These are phyloP conservation scores for Dryas alaskensis DNA, from an alignment of 306 rosid genomes.

Conservation along the genomic window DNA sequence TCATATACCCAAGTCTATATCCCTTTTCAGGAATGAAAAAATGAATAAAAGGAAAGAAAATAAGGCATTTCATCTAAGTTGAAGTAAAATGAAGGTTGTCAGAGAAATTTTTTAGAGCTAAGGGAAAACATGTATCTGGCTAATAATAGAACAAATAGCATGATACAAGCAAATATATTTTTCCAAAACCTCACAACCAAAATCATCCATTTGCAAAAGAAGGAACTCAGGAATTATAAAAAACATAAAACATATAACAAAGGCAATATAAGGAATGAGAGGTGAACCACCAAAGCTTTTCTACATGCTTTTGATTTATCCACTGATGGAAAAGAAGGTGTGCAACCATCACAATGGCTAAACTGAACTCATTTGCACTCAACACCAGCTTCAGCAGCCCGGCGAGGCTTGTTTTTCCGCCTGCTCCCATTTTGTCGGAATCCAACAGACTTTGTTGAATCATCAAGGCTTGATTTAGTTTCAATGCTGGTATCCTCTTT, in stretches of 20 bases:
- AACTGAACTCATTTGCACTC: slow-evolving; percentile 55
- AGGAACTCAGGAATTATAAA: slow-evolving; percentile 11
- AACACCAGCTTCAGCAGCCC: slow-evolving; percentile 94
- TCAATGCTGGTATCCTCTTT: slow-evolving; percentile 47
- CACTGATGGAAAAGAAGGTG: slow-evolving; percentile 12
- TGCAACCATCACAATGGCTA: slow-evolving; percentile 10
- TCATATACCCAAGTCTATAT: neutral
- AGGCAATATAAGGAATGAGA: slow-evolving; percentile 12
- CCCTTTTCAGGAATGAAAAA: neutral
- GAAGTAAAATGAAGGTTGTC: neutral
- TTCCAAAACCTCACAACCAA: slow-evolving; percentile 13
- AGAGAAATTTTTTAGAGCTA: neutral
- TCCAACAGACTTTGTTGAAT: slow-evolving; percentile 54
- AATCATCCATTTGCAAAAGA: slow-evolving; percentile 13
- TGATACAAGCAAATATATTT: slow-evolving; percentile 6
- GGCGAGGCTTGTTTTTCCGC: slow-evolving; percentile 80
- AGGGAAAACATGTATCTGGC: neutral
- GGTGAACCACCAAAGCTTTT: slow-evolving; percentile 6
- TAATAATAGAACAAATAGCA: neutral
- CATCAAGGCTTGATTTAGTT: slow-evolving; percentile 40
- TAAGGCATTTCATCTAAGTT: neutral
- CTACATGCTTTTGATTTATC: neutral
- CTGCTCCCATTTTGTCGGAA: slow-evolving; percentile 81
- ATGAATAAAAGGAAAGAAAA: neutral
- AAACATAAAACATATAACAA: neutral